Percentiles rank a stretch among this genome's conserved stretches.
These are phyloP conservation scores for Tardiomyces depauwii DNA, from an alignment of 1,139 yeast species.

Conservation along the genomic window DNA sequence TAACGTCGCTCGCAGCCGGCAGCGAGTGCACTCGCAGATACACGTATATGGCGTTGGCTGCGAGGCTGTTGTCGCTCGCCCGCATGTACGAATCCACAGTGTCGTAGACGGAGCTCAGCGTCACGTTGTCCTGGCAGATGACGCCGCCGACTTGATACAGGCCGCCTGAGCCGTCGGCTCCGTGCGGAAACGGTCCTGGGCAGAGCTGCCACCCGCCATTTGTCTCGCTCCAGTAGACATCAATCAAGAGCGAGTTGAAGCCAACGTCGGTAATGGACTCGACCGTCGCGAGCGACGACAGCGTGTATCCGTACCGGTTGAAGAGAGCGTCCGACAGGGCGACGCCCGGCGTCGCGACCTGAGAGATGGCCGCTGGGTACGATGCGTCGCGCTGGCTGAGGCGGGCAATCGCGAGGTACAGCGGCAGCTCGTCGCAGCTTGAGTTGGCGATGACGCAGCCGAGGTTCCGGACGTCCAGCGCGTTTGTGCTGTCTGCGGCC, in stretches of 20 bases:
- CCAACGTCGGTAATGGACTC: slow-evolving; percentile 38
- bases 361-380: slow-evolving; percentile 43
- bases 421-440: slow-evolving; percentile 1
- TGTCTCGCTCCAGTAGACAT: slow-evolving; percentile 54
- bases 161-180: slow-evolving; percentile 1
- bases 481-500: too few species aligned
- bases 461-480: not conserved
- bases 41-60: slow-evolving; percentile 44
- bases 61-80: slow-evolving; percentile 43
- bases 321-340: slow-evolving; percentile 43
- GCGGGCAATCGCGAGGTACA: slow-evolving; percentile 29
- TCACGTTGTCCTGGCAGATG: slow-evolving; percentile 36
- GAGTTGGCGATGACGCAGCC: not conserved
- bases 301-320: slow-evolving; percentile 39
- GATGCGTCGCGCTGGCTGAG: slow-evolving; percentile 65
- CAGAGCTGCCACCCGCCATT: slow-evolving; percentile 56
- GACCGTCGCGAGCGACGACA: slow-evolving; percentile 31
- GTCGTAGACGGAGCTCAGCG: slow-evolving; percentile 30
- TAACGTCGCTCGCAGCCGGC: not conserved
- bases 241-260: slow-evolving; percentile 41
- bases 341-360: slow-evolving; percentile 47
- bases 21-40: slow-evolving; percentile 34
- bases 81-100: slow-evolving; percentile 31
- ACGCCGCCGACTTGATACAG: slow-evolving; percentile 2
- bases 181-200: slow-evolving; percentile 26